These are phyloP conservation scores for Candida patagonica DNA, from an alignment of 805 yeast species.

Conservation along the genomic window DNA sequence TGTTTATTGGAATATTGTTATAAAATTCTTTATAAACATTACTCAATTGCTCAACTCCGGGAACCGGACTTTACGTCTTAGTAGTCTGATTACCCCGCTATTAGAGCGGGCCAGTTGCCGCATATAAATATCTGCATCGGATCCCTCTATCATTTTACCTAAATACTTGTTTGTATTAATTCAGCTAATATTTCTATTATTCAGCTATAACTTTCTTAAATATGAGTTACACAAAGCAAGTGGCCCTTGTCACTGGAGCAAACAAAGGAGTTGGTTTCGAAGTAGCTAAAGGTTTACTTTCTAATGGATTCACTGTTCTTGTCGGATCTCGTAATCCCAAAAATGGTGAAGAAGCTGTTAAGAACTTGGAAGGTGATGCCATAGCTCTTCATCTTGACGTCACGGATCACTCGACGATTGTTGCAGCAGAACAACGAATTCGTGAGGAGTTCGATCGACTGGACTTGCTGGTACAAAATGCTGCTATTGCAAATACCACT, in stretches of 20 bases:
- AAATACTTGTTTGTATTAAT: too few relatives aligned
- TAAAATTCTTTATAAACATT: too few relatives aligned
- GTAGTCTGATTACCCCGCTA: too few relatives aligned
- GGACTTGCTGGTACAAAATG: slow-evolving; percentile 24
- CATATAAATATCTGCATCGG: too few relatives aligned
- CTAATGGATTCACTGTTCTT: slow-evolving; percentile 18
- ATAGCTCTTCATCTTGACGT: background rate
- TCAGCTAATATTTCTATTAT: too few relatives aligned
- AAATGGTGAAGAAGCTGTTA: slow-evolving; percentile 9
- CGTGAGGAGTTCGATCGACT: slow-evolving; percentile 20
- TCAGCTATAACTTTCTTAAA: background rate
- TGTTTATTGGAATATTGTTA: too few relatives aligned
- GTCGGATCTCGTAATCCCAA: slow-evolving; percentile 16
- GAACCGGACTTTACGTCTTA: too few relatives aligned
- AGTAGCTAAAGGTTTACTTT: slow-evolving; percentile 22
- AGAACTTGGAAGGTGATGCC: too few relatives aligned
- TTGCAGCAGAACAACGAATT: slow-evolving; percentile 1
- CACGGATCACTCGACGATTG: too few relatives aligned
- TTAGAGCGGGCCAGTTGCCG: too few relatives aligned
- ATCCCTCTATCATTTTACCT: too few relatives aligned
- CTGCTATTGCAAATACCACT: slow-evolving; percentile 22
- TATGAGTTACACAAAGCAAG: slow-evolving; percentile 8
- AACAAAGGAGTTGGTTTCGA: slow-evolving; percentile 31
- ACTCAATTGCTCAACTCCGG: too few relatives aligned
- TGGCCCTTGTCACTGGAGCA: slow-evolving; percentile 30